These are phyloP conservation scores for Pholiota microspora DNA, from an alignment of 768 basidiomycete species.

Conservation along the genomic window DNA sequence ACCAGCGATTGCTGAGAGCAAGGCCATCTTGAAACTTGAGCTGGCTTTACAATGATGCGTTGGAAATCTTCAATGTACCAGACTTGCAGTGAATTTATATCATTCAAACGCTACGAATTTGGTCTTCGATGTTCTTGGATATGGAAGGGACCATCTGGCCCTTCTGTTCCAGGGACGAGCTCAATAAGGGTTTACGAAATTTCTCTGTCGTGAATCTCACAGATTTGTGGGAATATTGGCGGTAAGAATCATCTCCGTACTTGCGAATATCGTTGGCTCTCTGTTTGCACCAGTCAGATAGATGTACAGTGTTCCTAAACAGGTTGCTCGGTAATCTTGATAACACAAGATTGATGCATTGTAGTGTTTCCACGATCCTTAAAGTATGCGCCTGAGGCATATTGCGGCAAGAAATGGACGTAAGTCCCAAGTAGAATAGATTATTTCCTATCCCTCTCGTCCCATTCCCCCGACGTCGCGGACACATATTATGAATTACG, in stretches of 20 bases:
- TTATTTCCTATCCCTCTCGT: background rate
- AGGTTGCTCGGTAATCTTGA: background rate
- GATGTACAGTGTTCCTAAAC: background rate
- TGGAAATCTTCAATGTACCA: background rate
- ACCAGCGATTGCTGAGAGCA: background rate
- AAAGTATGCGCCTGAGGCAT: background rate
- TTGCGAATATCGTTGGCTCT: background rate
- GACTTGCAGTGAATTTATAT: background rate
- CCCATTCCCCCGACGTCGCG: background rate
- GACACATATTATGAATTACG: background rate
- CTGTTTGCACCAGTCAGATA: background rate
- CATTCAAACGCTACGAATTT: background rate
- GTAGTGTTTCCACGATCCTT: background rate
- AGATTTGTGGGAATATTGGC: background rate
- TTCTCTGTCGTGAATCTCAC: background rate
- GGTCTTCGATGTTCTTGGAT: background rate
- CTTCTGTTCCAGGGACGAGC: background rate
- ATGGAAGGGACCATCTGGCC: background rate
- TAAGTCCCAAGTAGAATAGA: background rate
- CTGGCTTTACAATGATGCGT: background rate
- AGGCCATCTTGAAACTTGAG: background rate
- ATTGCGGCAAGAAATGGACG: background rate
- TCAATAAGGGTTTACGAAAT: background rate
- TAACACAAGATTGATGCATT: background rate
- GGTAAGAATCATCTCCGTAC: background rate